A percentile compares a stretch with the other conserved stretches of the same genome.
Conservation (phyloP, 2,329 filamentous ascomycete genomes). For the Biscogniauxia mediterranea region DNA sequence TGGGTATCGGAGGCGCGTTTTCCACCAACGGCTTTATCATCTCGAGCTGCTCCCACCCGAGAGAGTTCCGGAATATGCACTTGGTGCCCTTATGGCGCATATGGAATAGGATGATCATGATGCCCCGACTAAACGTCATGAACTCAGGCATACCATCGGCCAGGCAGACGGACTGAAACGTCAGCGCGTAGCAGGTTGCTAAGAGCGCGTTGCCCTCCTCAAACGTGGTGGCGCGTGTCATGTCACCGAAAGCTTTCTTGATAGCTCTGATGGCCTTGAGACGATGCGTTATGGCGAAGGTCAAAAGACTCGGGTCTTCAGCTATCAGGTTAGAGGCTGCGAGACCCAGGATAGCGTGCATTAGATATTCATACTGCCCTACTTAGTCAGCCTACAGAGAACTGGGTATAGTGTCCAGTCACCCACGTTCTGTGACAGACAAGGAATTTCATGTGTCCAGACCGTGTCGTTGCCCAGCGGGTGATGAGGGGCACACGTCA, state of each 20-base stretch:
- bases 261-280: constrained; percentile 63
- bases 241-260: constrained; percentile 51
- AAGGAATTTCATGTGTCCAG: constrained; percentile 67
- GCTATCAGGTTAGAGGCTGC: constrained; percentile 63
- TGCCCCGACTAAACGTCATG: constrained; percentile 59
- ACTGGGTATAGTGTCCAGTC: background rate
- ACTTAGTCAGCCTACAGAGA: constrained; percentile 6
- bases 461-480: constrained; percentile 63
- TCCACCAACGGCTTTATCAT: constrained; percentile 46
- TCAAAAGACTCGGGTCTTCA: constrained; percentile 49
- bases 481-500: constrained; percentile 61
- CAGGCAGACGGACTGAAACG: constrained; percentile 57
- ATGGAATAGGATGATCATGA: constrained; percentile 53
- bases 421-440: constrained; percentile 63
- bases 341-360: constrained; percentile 66
- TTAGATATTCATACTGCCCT: constrained; percentile 49
- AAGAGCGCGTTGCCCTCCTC: constrained; percentile 60
- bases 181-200: constrained; percentile 58
- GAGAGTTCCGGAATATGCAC: constrained; percentile 49
- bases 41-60: constrained; percentile 40
- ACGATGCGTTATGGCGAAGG: constrained; percentile 62
- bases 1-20: constrained; percentile 44
- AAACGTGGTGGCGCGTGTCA: constrained; percentile 39
- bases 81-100: constrained; percentile 49
- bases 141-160: constrained; percentile 59